Conservation (phyloP, 169 alveolate genomes). For the Besnoitia besnoiti region DNA sequence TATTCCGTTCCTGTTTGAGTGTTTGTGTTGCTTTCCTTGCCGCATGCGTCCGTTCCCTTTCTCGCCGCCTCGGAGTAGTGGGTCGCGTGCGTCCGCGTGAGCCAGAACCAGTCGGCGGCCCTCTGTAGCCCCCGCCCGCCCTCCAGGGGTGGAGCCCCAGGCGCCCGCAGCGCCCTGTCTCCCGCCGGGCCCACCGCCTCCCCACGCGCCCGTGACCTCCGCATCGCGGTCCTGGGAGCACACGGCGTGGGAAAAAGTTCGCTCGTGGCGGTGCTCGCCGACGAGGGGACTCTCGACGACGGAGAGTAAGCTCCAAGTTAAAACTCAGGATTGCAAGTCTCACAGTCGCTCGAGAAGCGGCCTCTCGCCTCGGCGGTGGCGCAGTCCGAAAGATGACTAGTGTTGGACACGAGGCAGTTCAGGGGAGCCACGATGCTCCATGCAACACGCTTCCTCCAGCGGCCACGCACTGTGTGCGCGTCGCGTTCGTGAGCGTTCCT, state of each 20-base stretch:
- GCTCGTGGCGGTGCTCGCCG: conserved; percentile 34
- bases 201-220: neutral
- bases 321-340: no score
- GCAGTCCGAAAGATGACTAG: no score
- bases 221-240: conserved; percentile 37
- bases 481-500: no score
- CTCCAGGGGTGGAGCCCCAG: neutral
- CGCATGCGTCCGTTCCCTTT: neutral
- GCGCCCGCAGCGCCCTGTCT: neutral
- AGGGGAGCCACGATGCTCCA: no score
- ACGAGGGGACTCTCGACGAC: conserved; percentile 24
- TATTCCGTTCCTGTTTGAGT: neutral
- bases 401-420: no score
- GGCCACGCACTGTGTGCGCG: no score
- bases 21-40: neutral
- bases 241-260: conserved; percentile 38
- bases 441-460: neutral
- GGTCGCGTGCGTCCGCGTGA: conserved; percentile 29
- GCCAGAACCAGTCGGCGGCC: neutral
- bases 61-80: neutral
- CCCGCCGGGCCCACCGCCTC: neutral
- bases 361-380: no score
- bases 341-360: no score
- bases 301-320: conserved; percentile 9
- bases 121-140: neutral